These are phyloP conservation scores for Vinca minor DNA, from an alignment of 257 asterid genomes.

Conservation along the genomic window DNA sequence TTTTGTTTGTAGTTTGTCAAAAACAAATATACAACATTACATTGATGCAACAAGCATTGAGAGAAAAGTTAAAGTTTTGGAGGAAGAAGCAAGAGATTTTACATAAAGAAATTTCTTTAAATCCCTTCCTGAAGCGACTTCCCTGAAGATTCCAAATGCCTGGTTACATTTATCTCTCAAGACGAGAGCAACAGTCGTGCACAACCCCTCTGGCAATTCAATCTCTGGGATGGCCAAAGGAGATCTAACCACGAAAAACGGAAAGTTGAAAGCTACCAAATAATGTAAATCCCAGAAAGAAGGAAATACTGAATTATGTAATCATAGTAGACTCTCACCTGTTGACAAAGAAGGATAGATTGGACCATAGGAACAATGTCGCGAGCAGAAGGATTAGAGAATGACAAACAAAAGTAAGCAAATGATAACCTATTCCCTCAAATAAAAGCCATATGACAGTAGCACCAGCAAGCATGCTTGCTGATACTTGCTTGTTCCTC, in stretches of 20 bases:
- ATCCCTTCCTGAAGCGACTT: constrained; percentile 70
- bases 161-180: constrained; percentile 52
- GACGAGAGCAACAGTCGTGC: constrained; percentile 40
- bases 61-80: neutral
- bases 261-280: neutral
- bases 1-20: too few species aligned
- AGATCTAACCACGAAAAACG: constrained; percentile 34
- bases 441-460: constrained; percentile 95
- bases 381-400: constrained; percentile 71
- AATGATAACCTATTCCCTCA: constrained; percentile 78
- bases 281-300: too few species aligned
- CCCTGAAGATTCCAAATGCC: constrained; percentile 37
- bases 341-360: constrained; percentile 67
- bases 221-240: constrained; percentile 51
- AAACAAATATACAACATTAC: neutral
- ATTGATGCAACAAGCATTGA: neutral
- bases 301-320: neutral
- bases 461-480: constrained; percentile 57
- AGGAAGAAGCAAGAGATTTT: constrained; percentile 10
- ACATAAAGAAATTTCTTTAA: constrained; percentile 56
- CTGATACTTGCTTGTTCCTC: constrained; percentile 93
- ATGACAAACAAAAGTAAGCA: constrained; percentile 78
- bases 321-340: constrained; percentile 28
- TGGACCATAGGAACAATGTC: constrained; percentile 72
- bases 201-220: constrained; percentile 53